These are phyloP conservation scores for Zalaria sp. DNA, from an alignment of 2,329 filamentous ascomycete species.

Conservation along the genomic window DNA sequence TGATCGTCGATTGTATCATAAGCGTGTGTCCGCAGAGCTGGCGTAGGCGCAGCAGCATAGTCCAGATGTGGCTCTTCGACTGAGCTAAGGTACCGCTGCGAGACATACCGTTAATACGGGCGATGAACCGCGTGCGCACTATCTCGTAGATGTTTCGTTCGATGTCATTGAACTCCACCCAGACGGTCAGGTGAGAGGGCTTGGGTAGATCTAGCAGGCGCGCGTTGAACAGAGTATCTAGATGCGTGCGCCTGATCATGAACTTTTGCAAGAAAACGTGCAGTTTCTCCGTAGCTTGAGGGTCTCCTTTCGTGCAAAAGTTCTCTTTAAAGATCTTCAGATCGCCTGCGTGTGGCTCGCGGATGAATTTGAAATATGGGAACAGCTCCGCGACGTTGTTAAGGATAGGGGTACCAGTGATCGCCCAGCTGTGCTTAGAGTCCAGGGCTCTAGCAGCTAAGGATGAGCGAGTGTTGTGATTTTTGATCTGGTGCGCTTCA, in stretches of 20 bases:
- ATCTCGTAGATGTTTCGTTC: conserved; percentile 41
- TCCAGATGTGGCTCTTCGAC: conserved; percentile 26
- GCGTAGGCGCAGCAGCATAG: conserved; percentile 35
- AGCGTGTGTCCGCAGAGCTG: conserved; percentile 38
- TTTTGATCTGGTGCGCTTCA: conserved; percentile 44
- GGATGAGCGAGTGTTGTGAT: conserved; percentile 25
- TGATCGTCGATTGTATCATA: conserved; percentile 30
- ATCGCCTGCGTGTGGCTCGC: conserved; percentile 25
- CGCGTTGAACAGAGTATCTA: conserved; percentile 36
- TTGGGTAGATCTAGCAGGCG: conserved; percentile 41
- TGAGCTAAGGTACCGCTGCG: conserved; percentile 13
- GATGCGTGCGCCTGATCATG: conserved; percentile 43
- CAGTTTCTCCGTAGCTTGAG: conserved; percentile 21
- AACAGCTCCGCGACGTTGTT: conserved; percentile 20
- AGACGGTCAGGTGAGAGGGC: conserved; percentile 28
- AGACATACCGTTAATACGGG: conserved; percentile 24
- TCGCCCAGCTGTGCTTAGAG: conserved; percentile 25
- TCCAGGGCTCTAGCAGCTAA: conserved; percentile 30
- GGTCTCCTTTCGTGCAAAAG: conserved; percentile 20
- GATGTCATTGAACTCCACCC: conserved; percentile 35
- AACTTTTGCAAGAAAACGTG: conserved; percentile 26
- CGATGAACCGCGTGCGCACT: conserved; percentile 29
- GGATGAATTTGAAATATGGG: conserved; percentile 30
- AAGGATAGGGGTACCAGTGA: conserved; percentile 29
- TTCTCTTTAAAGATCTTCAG: conserved; percentile 30